Evolutionary conservation across 2,329 filamentous ascomycete species (phyloP).

Genomic region (Pyrenochaeta sp.): DNA sequence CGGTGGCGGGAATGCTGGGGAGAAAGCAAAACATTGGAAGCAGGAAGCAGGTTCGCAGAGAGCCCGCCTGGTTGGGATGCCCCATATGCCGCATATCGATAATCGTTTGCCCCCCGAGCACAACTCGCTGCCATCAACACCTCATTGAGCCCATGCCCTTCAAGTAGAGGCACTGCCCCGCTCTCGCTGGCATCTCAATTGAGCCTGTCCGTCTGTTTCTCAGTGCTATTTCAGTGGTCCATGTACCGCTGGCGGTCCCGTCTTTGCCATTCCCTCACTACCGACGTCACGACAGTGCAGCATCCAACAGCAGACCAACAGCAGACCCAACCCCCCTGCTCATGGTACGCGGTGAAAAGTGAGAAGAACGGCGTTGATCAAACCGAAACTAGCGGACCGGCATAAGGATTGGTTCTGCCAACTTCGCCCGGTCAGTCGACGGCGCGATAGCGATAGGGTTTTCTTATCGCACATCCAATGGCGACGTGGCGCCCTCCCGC

Average conservation of each 20-base stretch:
- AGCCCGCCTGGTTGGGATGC: slow-evolving; percentile 23
- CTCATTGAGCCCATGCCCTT: too few species aligned
- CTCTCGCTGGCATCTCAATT: background rate
- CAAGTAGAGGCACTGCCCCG: too few species aligned
- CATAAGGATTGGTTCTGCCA: slow-evolving; percentile 29
- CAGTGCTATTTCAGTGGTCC: background rate
- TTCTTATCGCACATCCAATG: slow-evolving; percentile 29
- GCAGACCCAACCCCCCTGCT: slow-evolving; percentile 3
- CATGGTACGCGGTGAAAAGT: slow-evolving; percentile 6
- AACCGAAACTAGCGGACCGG: slow-evolving; percentile 33
- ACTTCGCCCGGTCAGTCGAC: slow-evolving; percentile 24
- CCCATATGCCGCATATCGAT: slow-evolving; percentile 30
- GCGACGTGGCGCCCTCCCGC: slow-evolving; percentile 34
- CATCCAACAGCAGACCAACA: slow-evolving; percentile 3
- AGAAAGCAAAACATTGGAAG: slow-evolving; percentile 7
- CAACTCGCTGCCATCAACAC: background rate
- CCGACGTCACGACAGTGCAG: slow-evolving; percentile 34
- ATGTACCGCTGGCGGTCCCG: background rate
- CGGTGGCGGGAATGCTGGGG: slow-evolving; percentile 21
- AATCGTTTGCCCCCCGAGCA: slow-evolving; percentile 12
- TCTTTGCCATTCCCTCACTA: background rate
- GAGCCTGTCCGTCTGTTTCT: background rate
- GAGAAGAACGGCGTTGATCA: slow-evolving; percentile 38
- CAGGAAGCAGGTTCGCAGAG: slow-evolving; percentile 15
- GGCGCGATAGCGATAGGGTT: slow-evolving; percentile 37